A percentile compares a stretch with the other conserved stretches of the same genome.
These are phyloP conservation scores for Mycena venus DNA, from an alignment of 768 basidiomycete genomes.

Conservation along the genomic window DNA sequence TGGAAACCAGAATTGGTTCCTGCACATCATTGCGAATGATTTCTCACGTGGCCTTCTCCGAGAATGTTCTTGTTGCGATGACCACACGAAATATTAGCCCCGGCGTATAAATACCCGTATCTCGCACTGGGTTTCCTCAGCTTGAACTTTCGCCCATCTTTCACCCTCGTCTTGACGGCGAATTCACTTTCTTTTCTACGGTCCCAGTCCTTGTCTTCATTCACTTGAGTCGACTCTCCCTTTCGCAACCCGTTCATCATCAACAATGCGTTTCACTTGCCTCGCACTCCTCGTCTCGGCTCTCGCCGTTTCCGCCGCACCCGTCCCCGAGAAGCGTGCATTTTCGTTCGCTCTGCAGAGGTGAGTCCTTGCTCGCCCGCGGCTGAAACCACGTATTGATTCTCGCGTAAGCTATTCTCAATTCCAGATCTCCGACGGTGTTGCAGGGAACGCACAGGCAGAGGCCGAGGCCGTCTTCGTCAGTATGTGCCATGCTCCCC, in stretches of 20 bases:
- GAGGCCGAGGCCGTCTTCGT: slow-evolving; percentile 56
- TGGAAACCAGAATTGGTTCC: no score
- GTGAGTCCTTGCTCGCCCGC: slow-evolving; percentile 10
- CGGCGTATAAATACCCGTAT: neutral
- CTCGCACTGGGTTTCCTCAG: neutral
- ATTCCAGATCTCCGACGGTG: slow-evolving; percentile 57
- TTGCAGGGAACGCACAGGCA: slow-evolving; percentile 50
- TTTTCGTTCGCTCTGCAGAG: slow-evolving; percentile 36
- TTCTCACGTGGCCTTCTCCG: no score
- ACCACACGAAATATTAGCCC: neutral
- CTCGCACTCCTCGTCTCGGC: slow-evolving; percentile 36
- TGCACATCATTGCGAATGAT: no score
- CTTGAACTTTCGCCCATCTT: slow-evolving; percentile 28
- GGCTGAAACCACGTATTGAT: neutral
- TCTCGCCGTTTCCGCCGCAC: slow-evolving; percentile 36
- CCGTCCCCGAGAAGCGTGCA: slow-evolving; percentile 31
- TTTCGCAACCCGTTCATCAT: slow-evolving; percentile 13
- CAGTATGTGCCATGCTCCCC: slow-evolving; percentile 24
- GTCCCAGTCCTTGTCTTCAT: slow-evolving; percentile 24
- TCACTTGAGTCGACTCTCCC: slow-evolving; percentile 27
- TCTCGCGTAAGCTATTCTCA: slow-evolving; percentile 46
- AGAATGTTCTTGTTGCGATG: no score
- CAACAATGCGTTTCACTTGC: slow-evolving; percentile 39
- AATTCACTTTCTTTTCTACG: slow-evolving; percentile 36
- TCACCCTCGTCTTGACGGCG: slow-evolving; percentile 40